Base-by-base conservation (phyloP, 2,329 filamentous ascomycete genomes). In the Thelonectria olida region DNA sequence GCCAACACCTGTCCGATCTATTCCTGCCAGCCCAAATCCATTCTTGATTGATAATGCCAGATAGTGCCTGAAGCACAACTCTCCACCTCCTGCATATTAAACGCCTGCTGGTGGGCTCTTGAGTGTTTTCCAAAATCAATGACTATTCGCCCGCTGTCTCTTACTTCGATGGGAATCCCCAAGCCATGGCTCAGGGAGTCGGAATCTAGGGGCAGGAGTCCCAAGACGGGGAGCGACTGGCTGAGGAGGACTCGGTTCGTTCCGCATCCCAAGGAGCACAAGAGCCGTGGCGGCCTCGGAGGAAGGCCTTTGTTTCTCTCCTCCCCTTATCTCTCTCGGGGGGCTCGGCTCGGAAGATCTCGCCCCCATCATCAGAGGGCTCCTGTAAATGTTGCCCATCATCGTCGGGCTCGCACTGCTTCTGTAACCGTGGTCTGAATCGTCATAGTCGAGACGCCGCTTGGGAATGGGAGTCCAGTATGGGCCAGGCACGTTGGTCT, bases 391-490 rank as follows among this genome's bases (percentile, higher is more conserved):
- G 34, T 60, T 64, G 7, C 63, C 66, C 48, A 60, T 47, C 41
- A 61, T 63, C 5, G 31, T 34, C 31, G 69, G 69, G 36, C 70
- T 72, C 23, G 62, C 59, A 28, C 68, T 70, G 27, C 39, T 54
- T 60, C 65, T 65, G 42, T 69, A 64, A 15, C 23, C 58, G 41
- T 58, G 58, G n/a, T 62, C 63, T 51, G 51, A 53, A 10, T 64
- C 67, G 15, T 65, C 65, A n/a, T 67, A 55, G 6, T 72, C 67
- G 15, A 71, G 42, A 10, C 65, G 65, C 2, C 70, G 67, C 48
- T 72, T 72, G 7, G 61, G 34, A 4, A 55, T 58, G 67, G 61
- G 31, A 3, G 55, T 56, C 70, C 68, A 72, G 10, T 58, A 28
- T 31, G 60, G 60, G 1, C 49, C 50, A 20, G 34, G 52, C 31